Percentiles rank a stretch among this genome's conserved stretches.
Evolutionary conservation across 2,329 filamentous ascomycete genomes (phyloP).

Genomic region (Ophiognomonia clavigignenti-juglandacearum): DNA sequence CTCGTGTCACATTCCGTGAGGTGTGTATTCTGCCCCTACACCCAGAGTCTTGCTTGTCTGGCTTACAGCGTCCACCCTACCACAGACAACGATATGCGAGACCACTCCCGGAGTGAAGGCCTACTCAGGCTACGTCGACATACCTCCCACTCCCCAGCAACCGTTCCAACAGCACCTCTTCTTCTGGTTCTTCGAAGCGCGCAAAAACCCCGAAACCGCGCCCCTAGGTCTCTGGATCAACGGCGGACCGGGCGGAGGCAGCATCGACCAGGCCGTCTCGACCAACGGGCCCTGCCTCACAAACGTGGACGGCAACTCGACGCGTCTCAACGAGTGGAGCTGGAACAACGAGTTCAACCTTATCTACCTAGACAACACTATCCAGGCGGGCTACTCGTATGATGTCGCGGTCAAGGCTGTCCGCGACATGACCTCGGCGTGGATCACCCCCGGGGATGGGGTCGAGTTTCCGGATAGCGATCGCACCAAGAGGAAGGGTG

Average conservation of each 20-base stretch:
- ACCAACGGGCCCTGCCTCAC: conserved; percentile 41
- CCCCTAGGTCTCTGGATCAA: conserved; percentile 49
- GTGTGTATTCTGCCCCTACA: conserved; percentile 31
- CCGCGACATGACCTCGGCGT: background rate
- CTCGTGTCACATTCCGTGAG: conserved; percentile 44
- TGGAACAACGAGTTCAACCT: conserved; percentile 53
- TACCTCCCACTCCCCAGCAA: conserved; percentile 33
- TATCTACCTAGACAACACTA: conserved; percentile 46
- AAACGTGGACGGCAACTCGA: conserved; percentile 36
- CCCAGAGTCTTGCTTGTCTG: conserved; percentile 35
- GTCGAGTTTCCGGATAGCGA: background rate
- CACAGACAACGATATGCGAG: conserved; percentile 32
- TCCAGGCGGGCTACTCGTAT: conserved; percentile 58
- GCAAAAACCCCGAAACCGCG: conserved; percentile 18
- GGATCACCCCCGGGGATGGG: background rate
- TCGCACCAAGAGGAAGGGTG: background rate
- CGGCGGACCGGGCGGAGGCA: conserved; percentile 48
- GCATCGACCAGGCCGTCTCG: conserved; percentile 41
- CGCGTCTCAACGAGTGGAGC: conserved; percentile 47
- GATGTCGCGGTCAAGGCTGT: conserved; percentile 40
- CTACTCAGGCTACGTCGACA: conserved; percentile 56
- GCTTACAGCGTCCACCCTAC: background rate
- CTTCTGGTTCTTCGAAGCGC: conserved; percentile 28
- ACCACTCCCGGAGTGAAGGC: conserved; percentile 52
- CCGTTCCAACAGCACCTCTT: conserved; percentile 24